Evolutionary conservation across 306 rosid species (phyloP).

Genomic region (Ceratonia siliqua): DNA sequence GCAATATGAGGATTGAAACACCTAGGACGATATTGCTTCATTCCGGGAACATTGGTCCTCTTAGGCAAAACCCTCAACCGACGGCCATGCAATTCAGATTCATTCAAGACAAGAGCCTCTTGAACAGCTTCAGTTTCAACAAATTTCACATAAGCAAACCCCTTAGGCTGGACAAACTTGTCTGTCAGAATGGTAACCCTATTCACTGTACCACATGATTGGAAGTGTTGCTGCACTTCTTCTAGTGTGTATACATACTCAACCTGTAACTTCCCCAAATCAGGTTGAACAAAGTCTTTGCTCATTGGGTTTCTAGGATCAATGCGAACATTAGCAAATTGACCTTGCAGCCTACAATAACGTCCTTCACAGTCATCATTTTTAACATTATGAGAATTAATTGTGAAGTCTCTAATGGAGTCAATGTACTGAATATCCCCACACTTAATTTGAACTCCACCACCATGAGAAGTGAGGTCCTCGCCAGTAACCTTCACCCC

Average conservation of each 20-base stretch:
- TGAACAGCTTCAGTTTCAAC: constrained; percentile 84
- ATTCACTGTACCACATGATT: constrained; percentile 91
- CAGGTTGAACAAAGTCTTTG: no score
- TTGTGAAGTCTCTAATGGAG: no score
- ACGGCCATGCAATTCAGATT: constrained; percentile 90
- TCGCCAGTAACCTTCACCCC: no score
- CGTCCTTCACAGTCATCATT: no score
- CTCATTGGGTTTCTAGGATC: no score
- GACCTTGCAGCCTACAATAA: no score
- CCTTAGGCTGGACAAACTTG: constrained; percentile 90
- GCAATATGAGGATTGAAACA: constrained; percentile 76
- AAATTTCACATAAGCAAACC: constrained; percentile 90
- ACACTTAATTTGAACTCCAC: no score
- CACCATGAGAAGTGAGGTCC: no score
- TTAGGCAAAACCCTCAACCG: constrained; percentile 89
- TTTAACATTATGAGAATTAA: no score
- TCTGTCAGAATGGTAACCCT: constrained; percentile 95
- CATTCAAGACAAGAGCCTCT: constrained; percentile 78
- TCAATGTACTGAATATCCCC: no score
- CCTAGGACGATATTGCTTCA: constrained; percentile 79
- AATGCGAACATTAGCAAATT: no score
- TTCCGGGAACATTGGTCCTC: constrained; percentile 91
- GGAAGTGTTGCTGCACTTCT: constrained; percentile 97
- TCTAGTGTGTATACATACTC: constrained; percentile 97
- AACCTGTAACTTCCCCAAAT: no score